Conservation (phyloP, 257 asterid genomes). For the Solanum verrucosum region DNA sequence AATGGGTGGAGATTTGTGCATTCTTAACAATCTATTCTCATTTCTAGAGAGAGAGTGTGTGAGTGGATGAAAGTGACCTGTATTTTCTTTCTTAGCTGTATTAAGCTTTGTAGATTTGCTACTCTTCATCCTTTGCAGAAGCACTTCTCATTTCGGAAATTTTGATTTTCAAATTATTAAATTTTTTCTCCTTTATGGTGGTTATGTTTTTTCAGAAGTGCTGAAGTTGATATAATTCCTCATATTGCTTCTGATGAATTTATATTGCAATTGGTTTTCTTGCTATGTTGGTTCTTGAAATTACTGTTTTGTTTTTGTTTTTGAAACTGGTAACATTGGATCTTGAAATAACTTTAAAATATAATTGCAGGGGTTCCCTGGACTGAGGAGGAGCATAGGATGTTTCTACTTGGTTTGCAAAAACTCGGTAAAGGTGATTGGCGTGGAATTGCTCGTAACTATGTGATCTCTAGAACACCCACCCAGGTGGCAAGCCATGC, state of each 20-base stretch:
- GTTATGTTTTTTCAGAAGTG: not conserved
- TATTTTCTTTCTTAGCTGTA: not conserved
- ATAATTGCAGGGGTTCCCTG: conserved; percentile 73
- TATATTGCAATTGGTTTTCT: not conserved
- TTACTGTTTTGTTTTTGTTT: not conserved
- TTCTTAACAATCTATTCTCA: not conserved
- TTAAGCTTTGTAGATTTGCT: not conserved
- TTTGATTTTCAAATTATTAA: not conserved
- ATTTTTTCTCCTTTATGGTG: not conserved
- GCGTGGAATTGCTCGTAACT: conserved; percentile 98
- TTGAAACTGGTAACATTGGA: not conserved
- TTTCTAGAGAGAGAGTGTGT: not conserved
- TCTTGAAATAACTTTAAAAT: not conserved
- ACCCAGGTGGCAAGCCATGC: conserved; percentile 99
- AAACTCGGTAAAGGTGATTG: conserved; percentile 99
- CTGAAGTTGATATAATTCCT: not conserved
- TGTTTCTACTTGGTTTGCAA: conserved; percentile 92
- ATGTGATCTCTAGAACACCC: conserved; percentile 84
- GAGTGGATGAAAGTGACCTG: not conserved
- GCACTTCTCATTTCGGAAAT: not conserved
- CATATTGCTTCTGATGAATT: not conserved
- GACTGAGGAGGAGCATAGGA: conserved; percentile 97
- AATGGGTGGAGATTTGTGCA: not conserved
- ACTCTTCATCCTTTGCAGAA: not conserved
- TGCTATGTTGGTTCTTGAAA: not conserved